Percentiles rank a stretch among this genome's conserved stretches.
phyloP scores from a whole-genome alignment of 2,329 filamentous ascomycete genomes.

The Trichoderma sp. region DNA sequence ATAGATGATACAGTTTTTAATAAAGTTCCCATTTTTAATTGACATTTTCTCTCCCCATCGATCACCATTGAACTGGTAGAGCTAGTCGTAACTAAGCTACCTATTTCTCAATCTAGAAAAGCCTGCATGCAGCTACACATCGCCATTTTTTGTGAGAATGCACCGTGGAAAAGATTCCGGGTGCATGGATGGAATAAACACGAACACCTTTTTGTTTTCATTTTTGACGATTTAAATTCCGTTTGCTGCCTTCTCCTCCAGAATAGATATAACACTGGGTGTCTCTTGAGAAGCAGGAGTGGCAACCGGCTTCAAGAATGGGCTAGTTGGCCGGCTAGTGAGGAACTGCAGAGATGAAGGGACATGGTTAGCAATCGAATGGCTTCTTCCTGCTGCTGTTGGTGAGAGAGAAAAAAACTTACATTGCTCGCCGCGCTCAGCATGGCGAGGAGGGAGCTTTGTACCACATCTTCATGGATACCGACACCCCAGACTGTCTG shows the following conservation, averaged over 20 bases:
- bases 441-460: conserved; percentile 2
- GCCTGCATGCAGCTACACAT: not conserved
- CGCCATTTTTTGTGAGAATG: not conserved
- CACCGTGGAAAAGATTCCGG: not conserved
- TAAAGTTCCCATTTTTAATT: not conserved
- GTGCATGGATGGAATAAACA: not conserved
- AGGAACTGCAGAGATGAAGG: not conserved
- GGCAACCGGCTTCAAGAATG: not conserved
- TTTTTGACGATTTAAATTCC: not conserved
- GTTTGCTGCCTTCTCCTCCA: conserved; percentile 4
- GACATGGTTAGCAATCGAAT: not conserved
- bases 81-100: not conserved
- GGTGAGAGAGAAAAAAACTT: not conserved
- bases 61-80: not conserved
- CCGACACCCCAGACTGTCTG: conserved; percentile 5
- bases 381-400: not conserved
- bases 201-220: not conserved
- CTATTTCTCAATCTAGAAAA: not conserved
- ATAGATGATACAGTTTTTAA: not conserved
- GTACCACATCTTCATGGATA: conserved; percentile 1
- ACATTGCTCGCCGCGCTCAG: conserved; percentile 9
- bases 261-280: not conserved
- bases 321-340: not conserved
- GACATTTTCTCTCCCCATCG: not conserved
- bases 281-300: not conserved